Percentiles rank a stretch among this genome's conserved stretches.
Evolutionary conservation across 1,284 basidiomycete species (phyloP).

Genomic region (Cutaneotrichosporon daszewskae): DNA sequence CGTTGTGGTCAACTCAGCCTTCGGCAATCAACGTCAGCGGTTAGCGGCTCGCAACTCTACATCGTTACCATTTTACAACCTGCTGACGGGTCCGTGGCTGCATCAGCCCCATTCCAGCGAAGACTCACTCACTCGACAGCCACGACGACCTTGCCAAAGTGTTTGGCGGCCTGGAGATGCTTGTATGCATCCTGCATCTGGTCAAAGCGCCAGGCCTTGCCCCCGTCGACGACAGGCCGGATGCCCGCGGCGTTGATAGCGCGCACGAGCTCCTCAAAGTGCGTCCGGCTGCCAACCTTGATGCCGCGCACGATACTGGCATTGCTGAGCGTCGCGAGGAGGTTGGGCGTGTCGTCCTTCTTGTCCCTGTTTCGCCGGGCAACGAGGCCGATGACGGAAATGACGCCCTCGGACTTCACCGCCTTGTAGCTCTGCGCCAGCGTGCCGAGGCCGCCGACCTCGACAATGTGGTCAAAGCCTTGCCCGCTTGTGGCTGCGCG

Average conservation of each 20-base stretch:
- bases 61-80: too few relatives aligned
- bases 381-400: constrained; percentile 50
- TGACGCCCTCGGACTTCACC: constrained; percentile 50
- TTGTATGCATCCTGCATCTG: constrained; percentile 44
- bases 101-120: too few relatives aligned
- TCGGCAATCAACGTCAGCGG: too few relatives aligned
- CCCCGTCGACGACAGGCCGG: constrained; percentile 41
- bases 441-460: constrained; percentile 56
- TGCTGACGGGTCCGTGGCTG: too few relatives aligned
- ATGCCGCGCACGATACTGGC: constrained; percentile 18
- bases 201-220: constrained; percentile 45
- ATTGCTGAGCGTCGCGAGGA: neutral
- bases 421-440: constrained; percentile 51
- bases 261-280: constrained; percentile 45
- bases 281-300: constrained; percentile 33
- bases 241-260: constrained; percentile 41
- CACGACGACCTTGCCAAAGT: constrained; percentile 39
- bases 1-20: too few relatives aligned
- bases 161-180: constrained; percentile 33
- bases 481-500: constrained; percentile 28
- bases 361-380: too few relatives aligned
- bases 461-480: constrained; percentile 59
- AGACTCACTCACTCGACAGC: too few relatives aligned
- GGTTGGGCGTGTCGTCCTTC: neutral
- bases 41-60: too few relatives aligned